These are phyloP conservation scores for Cryptomeria japonica DNA, from an alignment of 75 land plant species.

Conservation along the genomic window DNA sequence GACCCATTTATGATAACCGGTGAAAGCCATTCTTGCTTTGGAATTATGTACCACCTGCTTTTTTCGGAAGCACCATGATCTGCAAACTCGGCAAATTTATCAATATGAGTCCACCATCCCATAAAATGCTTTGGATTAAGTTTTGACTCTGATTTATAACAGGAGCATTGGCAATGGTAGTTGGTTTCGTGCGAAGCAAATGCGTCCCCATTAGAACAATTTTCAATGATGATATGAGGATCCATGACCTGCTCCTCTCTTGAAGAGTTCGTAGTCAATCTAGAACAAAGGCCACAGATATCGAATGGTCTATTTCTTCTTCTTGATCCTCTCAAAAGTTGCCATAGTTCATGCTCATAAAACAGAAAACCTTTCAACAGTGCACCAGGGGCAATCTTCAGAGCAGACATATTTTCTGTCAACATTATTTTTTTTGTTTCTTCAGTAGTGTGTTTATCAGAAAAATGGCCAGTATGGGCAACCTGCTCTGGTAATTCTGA, in stretches of 20 bases:
- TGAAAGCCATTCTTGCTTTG: slow-evolving; percentile 48
- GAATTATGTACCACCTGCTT: slow-evolving; percentile 48
- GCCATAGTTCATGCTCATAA: slow-evolving; percentile 39
- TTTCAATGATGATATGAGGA: neutral
- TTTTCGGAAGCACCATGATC: neutral
- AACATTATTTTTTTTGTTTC: neutral
- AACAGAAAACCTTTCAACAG: slow-evolving; percentile 42
- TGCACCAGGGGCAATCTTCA: slow-evolving; percentile 29
- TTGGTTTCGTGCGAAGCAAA: neutral
- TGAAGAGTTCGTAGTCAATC: neutral
- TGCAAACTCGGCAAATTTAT: slow-evolving; percentile 24
- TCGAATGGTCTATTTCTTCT: neutral
- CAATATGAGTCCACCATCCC: slow-evolving; percentile 36
- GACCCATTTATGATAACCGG: slow-evolving; percentile 25
- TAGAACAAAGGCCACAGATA: neutral
- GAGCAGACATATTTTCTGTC: neutral
- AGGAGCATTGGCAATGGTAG: neutral
- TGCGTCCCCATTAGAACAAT: neutral
- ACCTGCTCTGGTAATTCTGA: neutral
- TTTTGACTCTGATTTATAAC: neutral
- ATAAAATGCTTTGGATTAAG: slow-evolving; percentile 30
- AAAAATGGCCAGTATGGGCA: neutral
- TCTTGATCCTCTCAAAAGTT: neutral
- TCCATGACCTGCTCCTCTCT: neutral
- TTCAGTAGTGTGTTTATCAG: neutral